Base-by-base conservation (phyloP, 306 rosid species). In the Geum urbanum region DNA sequence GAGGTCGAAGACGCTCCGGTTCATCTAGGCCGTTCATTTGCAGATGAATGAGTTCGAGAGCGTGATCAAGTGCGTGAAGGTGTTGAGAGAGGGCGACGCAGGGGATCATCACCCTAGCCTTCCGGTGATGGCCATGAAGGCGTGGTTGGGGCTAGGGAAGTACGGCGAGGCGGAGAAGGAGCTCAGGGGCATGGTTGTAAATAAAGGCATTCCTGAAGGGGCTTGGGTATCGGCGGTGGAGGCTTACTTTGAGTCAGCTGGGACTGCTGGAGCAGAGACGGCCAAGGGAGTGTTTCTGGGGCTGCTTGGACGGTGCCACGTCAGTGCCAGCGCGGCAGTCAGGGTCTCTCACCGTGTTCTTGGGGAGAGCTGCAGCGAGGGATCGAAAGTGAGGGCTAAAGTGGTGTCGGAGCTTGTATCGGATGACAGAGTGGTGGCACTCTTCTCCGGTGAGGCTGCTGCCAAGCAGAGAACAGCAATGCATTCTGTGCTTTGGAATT, bases 401-500 rank as follows among this genome's bases (percentile, higher is more conserved):
- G 95, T 94, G 76, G 96, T 77, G 72, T 90, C 86, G 46, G 97
- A 94, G 83, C 86, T 94, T 22, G 98, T 88, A 20, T 85, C 96
- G 0, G 98, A 94, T 73, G 90, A 94, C 57, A 84, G 96, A 81
- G 96, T 94, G 44, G 73, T 87, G 77, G 86, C 95, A 0, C 91
- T 94, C 45, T 94, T 94, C 78, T 72, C 83, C 0, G 87, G 81
- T 8, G 85, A 87, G 80, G 85, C 76, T 0, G 78, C 82, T 49
- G 83, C 84, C 10, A 88, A 77, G 76, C 96, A 94, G 77, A 84
- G 88, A 56, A 82, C 69, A 60, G 85, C 89, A 63, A 94, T 94
- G 96, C 91, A 90, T 41, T 81, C 95, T 43, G 84, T 94, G 80
- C 83, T 94, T 7, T 94, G 98, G 98, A 94, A 90, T 78, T 90